Evolutionary conservation across 768 basidiomycete species (phyloP).

Genomic region (Sarcodon aspratus): DNA sequence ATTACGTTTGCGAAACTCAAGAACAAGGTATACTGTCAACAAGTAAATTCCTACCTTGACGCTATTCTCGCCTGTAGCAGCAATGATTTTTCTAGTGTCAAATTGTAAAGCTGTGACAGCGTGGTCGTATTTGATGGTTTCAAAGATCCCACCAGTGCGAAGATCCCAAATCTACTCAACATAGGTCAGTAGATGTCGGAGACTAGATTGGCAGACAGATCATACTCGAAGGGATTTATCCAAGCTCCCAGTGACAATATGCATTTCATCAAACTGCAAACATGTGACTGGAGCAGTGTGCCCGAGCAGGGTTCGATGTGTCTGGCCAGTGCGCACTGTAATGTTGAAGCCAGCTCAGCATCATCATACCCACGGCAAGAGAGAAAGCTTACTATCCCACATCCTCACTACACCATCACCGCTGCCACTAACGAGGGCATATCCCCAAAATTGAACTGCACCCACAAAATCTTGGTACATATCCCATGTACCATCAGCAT

Average conservation of each 20-base stretch:
- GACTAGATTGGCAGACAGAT: slow-evolving; percentile 2
- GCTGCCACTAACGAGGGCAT: slow-evolving; percentile 92
- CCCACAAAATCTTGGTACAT: slow-evolving; percentile 97
- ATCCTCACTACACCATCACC: slow-evolving; percentile 96
- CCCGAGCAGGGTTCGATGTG: slow-evolving; percentile 84
- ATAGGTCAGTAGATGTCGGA: neutral
- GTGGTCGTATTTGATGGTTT: slow-evolving; percentile 85
- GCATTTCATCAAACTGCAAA: slow-evolving; percentile 92
- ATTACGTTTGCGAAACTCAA: slow-evolving; percentile 1
- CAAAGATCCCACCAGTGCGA: slow-evolving; percentile 76
- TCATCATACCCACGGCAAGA: neutral
- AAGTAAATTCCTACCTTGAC: slow-evolving; percentile 49
- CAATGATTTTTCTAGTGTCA: slow-evolving; percentile 86
- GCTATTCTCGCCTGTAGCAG: slow-evolving; percentile 89
- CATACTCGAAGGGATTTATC: slow-evolving; percentile 87
- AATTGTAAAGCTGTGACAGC: slow-evolving; percentile 89
- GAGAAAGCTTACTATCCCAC: slow-evolving; percentile 87
- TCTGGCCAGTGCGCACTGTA: slow-evolving; percentile 93
- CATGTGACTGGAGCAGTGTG: slow-evolving; percentile 92
- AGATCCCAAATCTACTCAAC: slow-evolving; percentile 85
- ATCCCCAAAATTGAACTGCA: slow-evolving; percentile 97
- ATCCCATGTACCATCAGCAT: slow-evolving; percentile 85
- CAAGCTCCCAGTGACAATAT: slow-evolving; percentile 85
- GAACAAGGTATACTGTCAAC: neutral
- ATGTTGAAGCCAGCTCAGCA: slow-evolving; percentile 3